phyloP scores from a whole-genome alignment of 2,329 filamentous ascomycete species.

The Gyromitra esculenta region DNA sequence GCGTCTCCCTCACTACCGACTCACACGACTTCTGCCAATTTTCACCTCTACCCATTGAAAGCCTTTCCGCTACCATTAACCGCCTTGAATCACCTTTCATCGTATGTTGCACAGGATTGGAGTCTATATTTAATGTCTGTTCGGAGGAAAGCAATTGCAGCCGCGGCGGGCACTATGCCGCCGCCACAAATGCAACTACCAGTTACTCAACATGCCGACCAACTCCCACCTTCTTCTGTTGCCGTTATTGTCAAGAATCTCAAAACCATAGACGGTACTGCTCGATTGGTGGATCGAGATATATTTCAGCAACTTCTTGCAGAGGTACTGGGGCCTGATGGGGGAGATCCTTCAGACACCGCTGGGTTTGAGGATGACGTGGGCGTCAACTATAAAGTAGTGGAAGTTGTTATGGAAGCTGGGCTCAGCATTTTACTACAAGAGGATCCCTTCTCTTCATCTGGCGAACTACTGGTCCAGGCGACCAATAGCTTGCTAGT shows the following conservation, averaged over 20 bases:
- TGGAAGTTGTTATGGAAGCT: conserved; percentile 83
- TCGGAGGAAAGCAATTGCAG: conserved; percentile 43
- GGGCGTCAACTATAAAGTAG: conserved; percentile 82
- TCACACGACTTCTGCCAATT: neutral
- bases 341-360: conserved; percentile 61
- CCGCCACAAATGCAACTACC: conserved; percentile 37
- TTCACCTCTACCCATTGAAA: neutral
- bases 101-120: neutral
- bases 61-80: neutral
- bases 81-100: conserved; percentile 4
- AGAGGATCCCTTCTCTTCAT: conserved; percentile 74
- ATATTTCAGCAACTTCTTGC: conserved; percentile 77
- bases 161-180: conserved; percentile 44
- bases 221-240: conserved; percentile 78
- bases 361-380: conserved; percentile 71
- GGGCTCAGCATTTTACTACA: conserved; percentile 75
- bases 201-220: conserved; percentile 42
- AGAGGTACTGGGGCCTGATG: conserved; percentile 68
- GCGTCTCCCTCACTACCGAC: conserved; percentile 37
- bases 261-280: conserved; percentile 69
- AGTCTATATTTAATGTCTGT: conserved; percentile 36
- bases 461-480: conserved; percentile 68
- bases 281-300: conserved; percentile 73
- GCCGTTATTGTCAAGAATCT: conserved; percentile 87
- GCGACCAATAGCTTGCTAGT: conserved; percentile 79